Conservation (phyloP, 2,329 filamentous ascomycete species). For the Alternaria postmessia region DNA sequence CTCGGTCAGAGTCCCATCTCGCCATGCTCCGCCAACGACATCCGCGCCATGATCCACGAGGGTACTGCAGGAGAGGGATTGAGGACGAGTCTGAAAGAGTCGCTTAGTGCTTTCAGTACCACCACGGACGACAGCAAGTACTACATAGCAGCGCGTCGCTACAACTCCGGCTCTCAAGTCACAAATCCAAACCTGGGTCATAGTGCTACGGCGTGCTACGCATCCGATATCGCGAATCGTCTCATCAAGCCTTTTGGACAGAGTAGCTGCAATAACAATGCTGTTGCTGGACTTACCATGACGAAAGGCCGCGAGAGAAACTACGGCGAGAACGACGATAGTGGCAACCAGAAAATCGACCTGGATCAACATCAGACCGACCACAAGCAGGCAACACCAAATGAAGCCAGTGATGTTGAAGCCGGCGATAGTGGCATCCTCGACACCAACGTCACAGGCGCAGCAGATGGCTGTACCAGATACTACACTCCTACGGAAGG, state of each 20-base stretch:
- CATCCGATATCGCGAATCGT: constrained; percentile 61
- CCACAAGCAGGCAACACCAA: neutral
- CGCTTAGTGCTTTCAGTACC: constrained; percentile 33
- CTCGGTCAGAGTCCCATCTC: constrained; percentile 51
- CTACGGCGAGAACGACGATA: neutral
- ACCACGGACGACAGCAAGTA: constrained; percentile 49
- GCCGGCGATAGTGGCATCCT: neutral
- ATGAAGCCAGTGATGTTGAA: neutral
- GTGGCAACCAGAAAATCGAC: neutral
- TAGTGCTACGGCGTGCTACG: constrained; percentile 60
- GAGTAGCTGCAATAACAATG: neutral
- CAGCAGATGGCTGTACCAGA: constrained; percentile 34
- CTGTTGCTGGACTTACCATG: neutral
- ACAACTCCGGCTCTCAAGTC: constrained; percentile 59
- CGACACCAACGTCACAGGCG: constrained; percentile 19
- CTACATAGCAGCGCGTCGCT: constrained; percentile 59
- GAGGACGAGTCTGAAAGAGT: constrained; percentile 56
- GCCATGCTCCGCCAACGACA: constrained; percentile 34
- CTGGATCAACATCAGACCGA: neutral
- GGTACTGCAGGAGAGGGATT: constrained; percentile 53
- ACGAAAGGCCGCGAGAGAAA: neutral
- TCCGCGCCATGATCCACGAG: constrained; percentile 54
- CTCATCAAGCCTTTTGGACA: constrained; percentile 31
- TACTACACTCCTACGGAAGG: constrained; percentile 44
- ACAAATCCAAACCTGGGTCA: constrained; percentile 49